Conservation (phyloP, 2,329 filamentous ascomycete genomes). For the Sporothrix inflata region DNA sequence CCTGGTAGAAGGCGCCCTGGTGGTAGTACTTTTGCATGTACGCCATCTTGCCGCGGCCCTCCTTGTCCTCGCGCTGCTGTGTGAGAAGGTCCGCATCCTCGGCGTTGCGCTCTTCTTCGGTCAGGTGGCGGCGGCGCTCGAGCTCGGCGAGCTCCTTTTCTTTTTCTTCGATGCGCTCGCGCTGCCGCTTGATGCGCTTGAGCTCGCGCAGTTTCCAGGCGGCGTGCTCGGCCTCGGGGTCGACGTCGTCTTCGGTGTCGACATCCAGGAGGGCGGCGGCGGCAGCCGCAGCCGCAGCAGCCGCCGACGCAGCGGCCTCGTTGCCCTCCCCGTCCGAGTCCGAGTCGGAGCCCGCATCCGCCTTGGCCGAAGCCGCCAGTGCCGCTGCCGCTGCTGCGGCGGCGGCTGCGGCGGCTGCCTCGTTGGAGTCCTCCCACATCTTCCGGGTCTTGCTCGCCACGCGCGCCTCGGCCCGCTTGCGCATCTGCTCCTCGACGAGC, state of each 20-base stretch:
- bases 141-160: conserved; percentile 88
- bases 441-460: conserved; percentile 71
- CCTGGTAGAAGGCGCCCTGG: conserved; percentile 93
- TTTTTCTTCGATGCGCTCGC: conserved; percentile 78
- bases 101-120: conserved; percentile 78
- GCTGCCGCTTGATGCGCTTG: conserved; percentile 82
- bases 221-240: conserved; percentile 84
- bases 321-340: conserved; percentile 71
- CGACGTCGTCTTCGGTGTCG: conserved; percentile 84
- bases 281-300: conserved; percentile 44
- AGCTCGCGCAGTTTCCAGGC: conserved; percentile 95
- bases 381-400: conserved; percentile 49
- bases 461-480: conserved; percentile 75
- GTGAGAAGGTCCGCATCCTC: conserved; percentile 82
- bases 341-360: conserved; percentile 59
- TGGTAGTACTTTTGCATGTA: conserved; percentile 98
- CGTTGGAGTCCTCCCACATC: conserved; percentile 78
- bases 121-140: conserved; percentile 84
- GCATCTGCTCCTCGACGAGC: conserved; percentile 85
- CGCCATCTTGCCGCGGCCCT: conserved; percentile 75
- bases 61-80: conserved; percentile 78
- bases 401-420: conserved; percentile 47
- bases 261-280: conserved; percentile 69
- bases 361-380: conserved; percentile 75
- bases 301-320: conserved; percentile 79